Base-by-base conservation (phyloP, 257 asterid genomes). In the Knoxia roxburghii region DNA sequence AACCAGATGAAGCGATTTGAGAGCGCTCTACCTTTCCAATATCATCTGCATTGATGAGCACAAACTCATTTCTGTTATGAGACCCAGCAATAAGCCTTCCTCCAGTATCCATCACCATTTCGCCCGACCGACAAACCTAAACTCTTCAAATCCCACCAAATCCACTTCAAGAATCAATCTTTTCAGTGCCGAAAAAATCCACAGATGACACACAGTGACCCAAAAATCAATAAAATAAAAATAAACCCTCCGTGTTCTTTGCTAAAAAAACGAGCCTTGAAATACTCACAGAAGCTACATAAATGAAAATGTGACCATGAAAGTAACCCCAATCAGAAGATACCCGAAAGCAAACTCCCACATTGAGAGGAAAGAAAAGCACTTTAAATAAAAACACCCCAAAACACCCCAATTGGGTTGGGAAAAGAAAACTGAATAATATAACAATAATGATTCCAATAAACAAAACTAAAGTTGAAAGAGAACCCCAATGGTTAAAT, bases 11-110 rank as follows among this genome's bases (percentile, higher is more conserved):
- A 41, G 53, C 61, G 24, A 30, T 78, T 41, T 61, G n/a, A 56
- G 51, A 63, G 68, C 56, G 61, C 75, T 67, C 70, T 63, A 86
- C 97, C 83, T 68, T 82, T 65, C 95, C 95, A 76, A 86, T 76
- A 73, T 90, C 95, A 75, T 90, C 97, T 67, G 97, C 91, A 84
- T 90, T 83, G 71, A 87, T 87, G 45, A 86, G 85, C 53, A 85
- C 75, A 80, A 90, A 84, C 74, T 86, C 95, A 71, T 90, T 90
- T 69, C 95, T 86, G 75, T 80, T 86, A 67, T 90, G 97, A 67
- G 97, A 90, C 69, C 95, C 97, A 77, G 95, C 89, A 73, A 87
- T 82, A 53, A 90, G 95, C 77, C 95, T 84, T 7, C 97, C 95
- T 24, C 95, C 83, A 33, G 95, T 87, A 60, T 84, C 78, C 97